Evolutionary conservation across 108 stramenopile genomes (phyloP).

Genomic region (Aureococcus anophagefferens): DNA sequence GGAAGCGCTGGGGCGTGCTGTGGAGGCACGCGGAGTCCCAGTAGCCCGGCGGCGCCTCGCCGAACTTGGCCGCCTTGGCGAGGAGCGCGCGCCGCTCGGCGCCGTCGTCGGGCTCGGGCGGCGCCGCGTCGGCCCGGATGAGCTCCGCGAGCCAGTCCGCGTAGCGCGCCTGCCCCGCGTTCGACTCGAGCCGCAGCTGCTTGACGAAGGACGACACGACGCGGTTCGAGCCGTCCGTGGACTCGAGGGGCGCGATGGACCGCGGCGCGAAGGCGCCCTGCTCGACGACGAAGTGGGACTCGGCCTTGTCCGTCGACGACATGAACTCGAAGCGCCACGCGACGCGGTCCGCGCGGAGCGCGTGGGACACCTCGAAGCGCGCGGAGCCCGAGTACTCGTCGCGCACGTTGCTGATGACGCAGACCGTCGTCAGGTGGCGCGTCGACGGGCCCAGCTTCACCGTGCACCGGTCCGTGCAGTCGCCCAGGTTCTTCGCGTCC

Average conservation of each 20-base stretch:
- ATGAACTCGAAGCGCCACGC: constrained; percentile 27
- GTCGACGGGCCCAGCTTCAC: constrained; percentile 14
- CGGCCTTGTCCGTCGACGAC: constrained; percentile 8
- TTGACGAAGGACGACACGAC: constrained; percentile 28
- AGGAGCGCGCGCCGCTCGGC: too few species aligned
- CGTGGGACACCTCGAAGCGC: constrained; percentile 21
- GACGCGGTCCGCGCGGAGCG: constrained; percentile 10
- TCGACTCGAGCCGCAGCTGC: constrained; percentile 19
- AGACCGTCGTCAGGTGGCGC: constrained; percentile 8
- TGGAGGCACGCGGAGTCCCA: constrained; percentile 18
- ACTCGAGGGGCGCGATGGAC: constrained; percentile 20
- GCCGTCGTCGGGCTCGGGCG: neutral
- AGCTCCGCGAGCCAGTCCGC: constrained; percentile 26
- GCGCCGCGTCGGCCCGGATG: constrained; percentile 20
- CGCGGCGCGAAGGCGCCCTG: constrained; percentile 16
- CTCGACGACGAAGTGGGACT: constrained; percentile 28
- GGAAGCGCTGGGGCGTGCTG: constrained; percentile 19
- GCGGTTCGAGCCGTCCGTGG: constrained; percentile 11
- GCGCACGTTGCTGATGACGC: constrained; percentile 15
- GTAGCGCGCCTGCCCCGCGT: constrained; percentile 1
- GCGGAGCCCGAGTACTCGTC: constrained; percentile 26
- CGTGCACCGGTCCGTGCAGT: constrained; percentile 20
- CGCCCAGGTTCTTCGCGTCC: constrained; percentile 1
- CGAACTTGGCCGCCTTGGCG: too few species aligned
- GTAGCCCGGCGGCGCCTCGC: too few species aligned